A percentile compares a stretch with the other conserved stretches of the same genome.
These are phyloP conservation scores for Casuarina cunninghamiana DNA, from an alignment of 306 rosid genomes.

Conservation along the genomic window DNA sequence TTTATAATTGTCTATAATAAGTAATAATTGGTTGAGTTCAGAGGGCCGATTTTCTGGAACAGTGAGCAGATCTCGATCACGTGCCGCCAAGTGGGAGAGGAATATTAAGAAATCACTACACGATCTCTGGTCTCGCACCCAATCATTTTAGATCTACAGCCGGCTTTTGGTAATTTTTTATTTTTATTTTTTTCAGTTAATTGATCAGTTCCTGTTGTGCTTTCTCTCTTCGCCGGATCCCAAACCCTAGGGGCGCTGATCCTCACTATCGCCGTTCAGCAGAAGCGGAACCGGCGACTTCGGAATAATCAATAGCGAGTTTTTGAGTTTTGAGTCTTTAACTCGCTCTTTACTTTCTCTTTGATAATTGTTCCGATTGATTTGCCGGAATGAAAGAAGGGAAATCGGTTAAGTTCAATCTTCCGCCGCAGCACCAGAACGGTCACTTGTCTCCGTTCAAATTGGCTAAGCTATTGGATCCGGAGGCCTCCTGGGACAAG, in stretches of 20 bases:
- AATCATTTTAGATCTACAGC: constrained; percentile 16
- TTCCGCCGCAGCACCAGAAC: constrained; percentile 67
- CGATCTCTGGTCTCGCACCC: not conserved
- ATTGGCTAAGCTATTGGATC: constrained; percentile 88
- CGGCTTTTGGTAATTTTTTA: too few species aligned
- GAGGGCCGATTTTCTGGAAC: too few species aligned
- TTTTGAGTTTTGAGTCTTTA: not conserved
- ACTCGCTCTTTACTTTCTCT: not conserved
- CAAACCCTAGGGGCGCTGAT: constrained; percentile 48
- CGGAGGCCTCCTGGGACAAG: constrained; percentile 99
- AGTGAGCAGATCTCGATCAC: not conserved
- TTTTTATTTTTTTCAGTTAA: not conserved
- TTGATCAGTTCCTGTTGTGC: not conserved
- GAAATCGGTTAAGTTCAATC: constrained; percentile 61
- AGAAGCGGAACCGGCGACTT: not conserved
- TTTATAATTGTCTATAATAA: too few species aligned
- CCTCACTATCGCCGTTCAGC: constrained; percentile 12
- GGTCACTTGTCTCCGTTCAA: constrained; percentile 92
- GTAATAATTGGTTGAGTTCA: too few species aligned
- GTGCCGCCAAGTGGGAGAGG: not conserved
- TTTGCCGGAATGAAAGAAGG: constrained; percentile 77
- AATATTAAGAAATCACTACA: not conserved
- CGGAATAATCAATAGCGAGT: not conserved
- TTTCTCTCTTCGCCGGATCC: constrained; percentile 4
- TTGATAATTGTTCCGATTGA: not conserved